Evolutionary conservation across 768 basidiomycete genomes (phyloP).

Genomic region (Tulasnella sp.): DNA sequence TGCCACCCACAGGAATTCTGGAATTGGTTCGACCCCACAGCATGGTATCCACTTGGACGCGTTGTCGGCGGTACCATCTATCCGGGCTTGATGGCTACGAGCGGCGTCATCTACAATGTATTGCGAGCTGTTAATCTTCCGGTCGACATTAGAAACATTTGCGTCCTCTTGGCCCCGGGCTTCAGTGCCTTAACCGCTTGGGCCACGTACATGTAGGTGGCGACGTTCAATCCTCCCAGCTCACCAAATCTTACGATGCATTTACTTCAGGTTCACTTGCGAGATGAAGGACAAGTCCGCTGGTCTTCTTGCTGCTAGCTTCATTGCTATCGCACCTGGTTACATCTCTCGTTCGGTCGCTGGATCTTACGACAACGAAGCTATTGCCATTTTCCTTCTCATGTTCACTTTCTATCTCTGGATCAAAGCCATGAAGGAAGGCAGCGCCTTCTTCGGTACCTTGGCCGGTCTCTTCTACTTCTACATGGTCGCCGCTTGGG

Average conservation of each 20-base stretch:
- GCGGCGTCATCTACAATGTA: conserved; percentile 93
- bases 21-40: conserved; percentile 99
- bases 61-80: conserved; percentile 99
- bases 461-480: conserved; percentile 96
- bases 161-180: conserved; percentile 94
- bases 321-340: conserved; percentile 97
- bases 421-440: conserved; percentile 95
- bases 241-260: conserved; percentile 10
- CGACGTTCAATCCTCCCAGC: conserved; percentile 6
- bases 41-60: conserved; percentile 98
- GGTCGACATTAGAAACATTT: conserved; percentile 96
- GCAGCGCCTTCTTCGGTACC: conserved; percentile 90
- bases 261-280: conserved; percentile 76
- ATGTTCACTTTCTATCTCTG: conserved; percentile 99
- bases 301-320: conserved; percentile 94
- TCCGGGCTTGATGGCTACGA: conserved; percentile 97
- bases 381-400: conserved; percentile 98
- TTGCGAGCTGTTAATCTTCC: conserved; percentile 89
- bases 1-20: conserved; percentile 99
- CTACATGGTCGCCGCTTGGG: conserved; percentile 99
- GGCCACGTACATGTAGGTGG: conserved; percentile 87
- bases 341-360: conserved; percentile 99
- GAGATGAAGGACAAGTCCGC: conserved; percentile 96
- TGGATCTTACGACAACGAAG: conserved; percentile 99
- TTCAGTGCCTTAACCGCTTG: conserved; percentile 97